phyloP scores from a whole-genome alignment of 371 early-diverging fungal species.

The Antonospora locustae region DNA sequence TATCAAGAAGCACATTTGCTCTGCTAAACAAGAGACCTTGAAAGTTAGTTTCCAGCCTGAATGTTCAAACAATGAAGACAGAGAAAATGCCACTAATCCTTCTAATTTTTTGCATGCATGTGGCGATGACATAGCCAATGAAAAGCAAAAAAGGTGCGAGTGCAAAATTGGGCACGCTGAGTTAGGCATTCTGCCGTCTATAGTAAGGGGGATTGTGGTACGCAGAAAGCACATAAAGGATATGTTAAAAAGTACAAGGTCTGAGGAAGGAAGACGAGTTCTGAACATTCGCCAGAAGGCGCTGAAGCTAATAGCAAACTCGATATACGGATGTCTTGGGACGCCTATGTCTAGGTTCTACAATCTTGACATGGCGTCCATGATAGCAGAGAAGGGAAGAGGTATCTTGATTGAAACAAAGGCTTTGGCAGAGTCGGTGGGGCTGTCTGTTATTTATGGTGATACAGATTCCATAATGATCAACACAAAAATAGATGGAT shows the following conservation, averaged over 20 bases:
- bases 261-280: slow-evolving; percentile 52
- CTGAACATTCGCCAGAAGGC: slow-evolving; percentile 85
- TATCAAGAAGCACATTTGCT: slow-evolving; percentile 56
- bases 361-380: slow-evolving; percentile 86
- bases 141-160: slow-evolving; percentile 58
- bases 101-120: slow-evolving; percentile 4
- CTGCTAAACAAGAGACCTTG: no score
- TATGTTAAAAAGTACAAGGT: slow-evolving; percentile 64
- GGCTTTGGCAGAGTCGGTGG: slow-evolving; percentile 60
- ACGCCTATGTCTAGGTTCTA: slow-evolving; percentile 82
- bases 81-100: neutral
- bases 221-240: slow-evolving; percentile 75
- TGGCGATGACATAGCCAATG: slow-evolving; percentile 62
- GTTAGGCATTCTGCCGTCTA: slow-evolving; percentile 63
- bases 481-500: slow-evolving; percentile 67
- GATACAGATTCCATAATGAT: slow-evolving; percentile 99
- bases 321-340: slow-evolving; percentile 98
- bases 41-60: no score
- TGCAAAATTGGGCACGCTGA: neutral
- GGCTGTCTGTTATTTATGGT: slow-evolving; percentile 77
- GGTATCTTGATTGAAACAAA: slow-evolving; percentile 86
- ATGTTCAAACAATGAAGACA: slow-evolving; percentile 7
- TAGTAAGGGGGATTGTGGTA: slow-evolving; percentile 73
- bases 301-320: slow-evolving; percentile 92
- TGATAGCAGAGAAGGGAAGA: slow-evolving; percentile 88